phyloP scores from a whole-genome alignment of 1,284 basidiomycete species.

The Sparassis latifolia region DNA sequence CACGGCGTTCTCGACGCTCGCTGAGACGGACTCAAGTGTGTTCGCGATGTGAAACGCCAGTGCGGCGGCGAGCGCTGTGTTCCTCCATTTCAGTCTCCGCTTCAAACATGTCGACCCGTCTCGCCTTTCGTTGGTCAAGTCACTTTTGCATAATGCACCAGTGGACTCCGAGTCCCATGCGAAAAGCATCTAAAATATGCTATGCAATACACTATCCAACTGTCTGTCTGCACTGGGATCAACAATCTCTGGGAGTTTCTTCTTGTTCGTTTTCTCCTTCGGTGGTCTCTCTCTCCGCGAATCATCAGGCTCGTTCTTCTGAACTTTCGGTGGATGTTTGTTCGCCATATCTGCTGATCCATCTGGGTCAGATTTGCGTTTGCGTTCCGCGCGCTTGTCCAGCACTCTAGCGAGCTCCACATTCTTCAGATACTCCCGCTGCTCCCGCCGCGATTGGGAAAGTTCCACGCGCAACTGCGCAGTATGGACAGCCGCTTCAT shows the following conservation, averaged over 20 bases:
- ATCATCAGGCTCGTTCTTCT: conserved; percentile 10
- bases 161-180: no score
- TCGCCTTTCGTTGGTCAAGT: neutral
- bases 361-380: conserved; percentile 24
- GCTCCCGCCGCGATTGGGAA: conserved; percentile 82
- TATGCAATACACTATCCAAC: conserved; percentile 46
- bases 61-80: conserved; percentile 12
- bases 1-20: conserved; percentile 47
- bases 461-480: conserved; percentile 89
- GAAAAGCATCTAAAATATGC: conserved; percentile 39
- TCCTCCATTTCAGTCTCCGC: conserved; percentile 38
- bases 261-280: conserved; percentile 27
- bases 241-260: conserved; percentile 8
- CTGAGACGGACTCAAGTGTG: conserved; percentile 44
- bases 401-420: conserved; percentile 92
- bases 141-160: no score
- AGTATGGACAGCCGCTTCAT: conserved; percentile 86
- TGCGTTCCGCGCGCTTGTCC: conserved; percentile 79
- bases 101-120: conserved; percentile 16
- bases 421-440: conserved; percentile 90
- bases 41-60: conserved; percentile 56
- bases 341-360: conserved; percentile 4
- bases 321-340: neutral
- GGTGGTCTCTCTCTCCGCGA: conserved; percentile 23
- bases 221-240: conserved; percentile 22